A percentile compares a stretch with the other conserved stretches of the same genome.
These are phyloP conservation scores for Cornus kousa DNA, from an alignment of 148 eudicot genomes.

Conservation along the genomic window DNA sequence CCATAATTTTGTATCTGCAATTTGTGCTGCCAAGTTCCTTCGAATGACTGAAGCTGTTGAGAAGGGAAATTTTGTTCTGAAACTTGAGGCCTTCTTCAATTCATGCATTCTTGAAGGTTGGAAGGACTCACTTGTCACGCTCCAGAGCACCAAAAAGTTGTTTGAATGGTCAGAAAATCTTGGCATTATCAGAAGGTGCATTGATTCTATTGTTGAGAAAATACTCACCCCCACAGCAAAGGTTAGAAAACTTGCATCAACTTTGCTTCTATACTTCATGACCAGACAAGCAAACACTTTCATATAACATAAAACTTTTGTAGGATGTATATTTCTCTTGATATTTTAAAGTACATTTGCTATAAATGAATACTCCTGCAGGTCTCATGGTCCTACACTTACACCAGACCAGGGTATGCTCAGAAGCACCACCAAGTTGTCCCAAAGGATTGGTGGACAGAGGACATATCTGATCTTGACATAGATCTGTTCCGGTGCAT, in stretches of 20 bases:
- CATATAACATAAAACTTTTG: neutral
- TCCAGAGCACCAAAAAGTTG: conserved; percentile 32
- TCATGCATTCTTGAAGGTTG: conserved; percentile 61
- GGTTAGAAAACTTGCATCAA: conserved; percentile 25
- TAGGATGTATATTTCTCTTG: neutral
- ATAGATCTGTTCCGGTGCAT: conserved; percentile 48
- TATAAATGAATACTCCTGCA: conserved; percentile 14
- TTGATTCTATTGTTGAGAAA: conserved; percentile 54
- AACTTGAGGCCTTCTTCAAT: conserved; percentile 48
- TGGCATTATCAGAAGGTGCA: conserved; percentile 56
- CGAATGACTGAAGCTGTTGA: conserved; percentile 54
- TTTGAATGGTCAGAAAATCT: conserved; percentile 58
- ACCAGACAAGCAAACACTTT: too few species aligned
- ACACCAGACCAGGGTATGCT: conserved; percentile 53
- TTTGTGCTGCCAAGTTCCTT: conserved; percentile 61
- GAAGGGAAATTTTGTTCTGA: conserved; percentile 43
- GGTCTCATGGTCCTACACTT: conserved; percentile 70
- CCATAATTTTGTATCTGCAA: conserved; percentile 46
- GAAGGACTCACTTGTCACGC: conserved; percentile 48
- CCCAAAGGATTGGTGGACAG: conserved; percentile 80
- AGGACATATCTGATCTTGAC: conserved; percentile 52
- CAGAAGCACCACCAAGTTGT: conserved; percentile 32
- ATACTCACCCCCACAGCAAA: conserved; percentile 39
- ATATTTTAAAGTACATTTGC: neutral
- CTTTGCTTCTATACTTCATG: neutral